Evolutionary conservation across 768 basidiomycete species (phyloP), one percentile per base, ranked within the genome.

Genomic region (Trametes meyenii): DNA sequence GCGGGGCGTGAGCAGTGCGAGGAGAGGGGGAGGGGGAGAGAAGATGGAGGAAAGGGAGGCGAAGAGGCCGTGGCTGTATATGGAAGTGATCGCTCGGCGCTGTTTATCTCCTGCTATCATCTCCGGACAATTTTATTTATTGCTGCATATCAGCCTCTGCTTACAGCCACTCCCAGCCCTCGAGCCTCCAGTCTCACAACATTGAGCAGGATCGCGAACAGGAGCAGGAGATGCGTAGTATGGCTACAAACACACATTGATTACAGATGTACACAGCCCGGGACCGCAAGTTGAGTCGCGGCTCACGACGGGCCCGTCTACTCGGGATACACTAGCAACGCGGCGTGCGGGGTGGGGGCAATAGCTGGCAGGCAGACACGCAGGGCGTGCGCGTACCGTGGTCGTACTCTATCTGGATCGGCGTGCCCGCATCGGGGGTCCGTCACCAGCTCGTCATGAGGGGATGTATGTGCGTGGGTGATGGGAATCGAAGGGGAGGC

Each of bases 211-310:
- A n/a, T 36, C n/a, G 11, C 23, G 7, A n/a, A 11, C 36, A 23
- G 21, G 24, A 11, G 45, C 21, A 12, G 43, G 24, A 21, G 5
- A 29, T 33, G 35, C 24, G 23, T 12, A 33, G 36, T 64, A 64
- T 36, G 12, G 62, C 58, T 64, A 64, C 62, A 64, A 56, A 55
- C 58, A 64, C 57, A 52, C 24, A 51, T 59, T 44, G 43, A 60
- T 61, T 61, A 60, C 39, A 50, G 42, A 56, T 55, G 63, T 58
- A 64, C 60, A 66, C 36, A 55, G 65, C 66, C 67, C 64, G 67
- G 52, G 57, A 50, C 68, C 65, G 68, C 72, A 73, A 73, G 72
- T 73, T 73, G 72, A 73, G 72, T 73, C 71, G 72, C 71, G 55
- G 62, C 61, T 56, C 58, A 58, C 50, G 19, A 38, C 58, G 54